A percentile compares a stretch with the other conserved stretches of the same genome.
phyloP scores from a whole-genome alignment of 2,329 filamentous ascomycete species.

The Curvularia hawaiiensis region DNA sequence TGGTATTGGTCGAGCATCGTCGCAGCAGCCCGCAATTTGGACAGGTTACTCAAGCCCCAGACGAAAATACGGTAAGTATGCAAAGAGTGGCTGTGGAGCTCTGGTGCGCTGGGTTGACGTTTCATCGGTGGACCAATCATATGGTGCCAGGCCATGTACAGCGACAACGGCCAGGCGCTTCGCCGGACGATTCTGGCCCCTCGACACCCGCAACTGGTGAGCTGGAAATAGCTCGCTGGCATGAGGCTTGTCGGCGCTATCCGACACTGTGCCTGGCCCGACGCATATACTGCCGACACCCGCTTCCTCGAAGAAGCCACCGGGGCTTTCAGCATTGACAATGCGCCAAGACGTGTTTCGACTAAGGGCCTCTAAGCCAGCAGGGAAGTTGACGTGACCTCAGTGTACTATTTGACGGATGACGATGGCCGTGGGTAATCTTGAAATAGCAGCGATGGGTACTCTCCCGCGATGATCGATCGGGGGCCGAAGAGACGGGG shows the following conservation, averaged over 20 bases:
- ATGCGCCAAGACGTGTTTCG: neutral
- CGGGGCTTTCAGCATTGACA: neutral
- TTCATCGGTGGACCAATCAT: slow-evolving; percentile 38
- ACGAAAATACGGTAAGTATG: slow-evolving; percentile 20
- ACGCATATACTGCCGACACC: slow-evolving; percentile 2
- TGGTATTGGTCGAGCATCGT: slow-evolving; percentile 42
- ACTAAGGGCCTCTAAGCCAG: neutral
- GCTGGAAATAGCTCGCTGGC: slow-evolving; percentile 11
- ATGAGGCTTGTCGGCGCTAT: slow-evolving; percentile 6
- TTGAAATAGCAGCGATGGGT: neutral
- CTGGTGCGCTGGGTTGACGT: slow-evolving; percentile 24
- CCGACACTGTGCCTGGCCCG: slow-evolving; percentile 1
- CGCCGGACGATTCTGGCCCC: slow-evolving; percentile 18
- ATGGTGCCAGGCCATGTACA: slow-evolving; percentile 15
- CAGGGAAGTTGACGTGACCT: neutral
- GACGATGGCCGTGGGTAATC: neutral
- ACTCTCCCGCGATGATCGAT: neutral
- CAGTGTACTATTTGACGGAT: neutral
- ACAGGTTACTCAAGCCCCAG: slow-evolving; percentile 29
- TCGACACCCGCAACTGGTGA: slow-evolving; percentile 13
- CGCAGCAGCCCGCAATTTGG: slow-evolving; percentile 28
- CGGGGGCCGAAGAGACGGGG: neutral
- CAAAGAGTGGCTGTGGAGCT: slow-evolving; percentile 40
- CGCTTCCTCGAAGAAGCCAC: neutral
- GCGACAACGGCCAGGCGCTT: slow-evolving; percentile 26